phyloP scores from a whole-genome alignment of 2,329 filamentous ascomycete species.

The Pseudogymnoascus sp. region DNA sequence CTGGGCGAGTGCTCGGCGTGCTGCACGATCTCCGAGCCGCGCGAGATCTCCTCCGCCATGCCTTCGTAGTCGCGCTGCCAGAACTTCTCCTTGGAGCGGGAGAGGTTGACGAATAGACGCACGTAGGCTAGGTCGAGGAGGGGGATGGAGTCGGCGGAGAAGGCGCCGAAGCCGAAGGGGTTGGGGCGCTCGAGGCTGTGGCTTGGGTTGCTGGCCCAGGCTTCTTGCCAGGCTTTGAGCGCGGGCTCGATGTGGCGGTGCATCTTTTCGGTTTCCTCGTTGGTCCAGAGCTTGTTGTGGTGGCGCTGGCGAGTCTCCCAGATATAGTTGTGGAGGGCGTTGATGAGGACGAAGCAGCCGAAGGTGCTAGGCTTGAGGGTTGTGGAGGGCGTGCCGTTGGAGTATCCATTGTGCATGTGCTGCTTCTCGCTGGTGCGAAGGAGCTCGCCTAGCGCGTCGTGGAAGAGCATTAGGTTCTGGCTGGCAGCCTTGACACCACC shows the following conservation, averaged over 20 bases:
- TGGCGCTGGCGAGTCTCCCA: conserved; percentile 94
- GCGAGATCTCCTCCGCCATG: conserved; percentile 78
- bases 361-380: conserved; percentile 80
- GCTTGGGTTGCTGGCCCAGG: conserved; percentile 79
- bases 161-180: conserved; percentile 68
- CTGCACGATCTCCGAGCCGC: conserved; percentile 66
- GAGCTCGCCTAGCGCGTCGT: conserved; percentile 70
- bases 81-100: conserved; percentile 82
- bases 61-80: conserved; percentile 91
- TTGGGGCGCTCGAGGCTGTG: conserved; percentile 81
- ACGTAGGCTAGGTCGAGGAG: conserved; percentile 88
- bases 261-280: conserved; percentile 91
- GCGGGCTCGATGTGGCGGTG: conserved; percentile 91
- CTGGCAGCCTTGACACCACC: conserved; percentile 64
- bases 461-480: conserved; percentile 68
- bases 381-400: conserved; percentile 43
- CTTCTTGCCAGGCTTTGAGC: conserved; percentile 85
- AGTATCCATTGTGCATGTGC: conserved; percentile 35
- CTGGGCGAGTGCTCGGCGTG: conserved; percentile 57
- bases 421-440: conserved; percentile 65
- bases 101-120: conserved; percentile 86
- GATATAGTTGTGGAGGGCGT: conserved; percentile 94
- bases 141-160: conserved; percentile 86
- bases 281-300: conserved; percentile 80
- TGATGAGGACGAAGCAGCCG: conserved; percentile 84